Evolutionary conservation across 2,329 filamentous ascomycete genomes (phyloP).

Genomic region (Penicillium sp.): DNA sequence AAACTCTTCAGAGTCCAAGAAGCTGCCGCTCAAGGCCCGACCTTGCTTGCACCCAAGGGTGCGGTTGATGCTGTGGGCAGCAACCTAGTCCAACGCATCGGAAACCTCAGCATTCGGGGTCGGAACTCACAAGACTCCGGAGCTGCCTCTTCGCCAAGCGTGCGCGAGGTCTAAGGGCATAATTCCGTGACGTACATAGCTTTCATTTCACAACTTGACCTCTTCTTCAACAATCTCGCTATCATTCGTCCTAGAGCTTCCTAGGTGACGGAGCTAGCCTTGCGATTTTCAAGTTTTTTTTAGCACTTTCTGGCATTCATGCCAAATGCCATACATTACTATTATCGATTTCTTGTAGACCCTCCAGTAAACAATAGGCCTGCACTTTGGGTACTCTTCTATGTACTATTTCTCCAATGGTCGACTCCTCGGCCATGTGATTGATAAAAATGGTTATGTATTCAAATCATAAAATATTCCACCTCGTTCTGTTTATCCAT

Average conservation of each 20-base stretch:
- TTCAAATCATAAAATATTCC: background rate
- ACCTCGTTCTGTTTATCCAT: background rate
- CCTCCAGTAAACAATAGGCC: background rate
- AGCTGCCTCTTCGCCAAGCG: constrained; percentile 31
- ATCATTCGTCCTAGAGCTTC: background rate
- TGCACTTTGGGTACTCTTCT: background rate
- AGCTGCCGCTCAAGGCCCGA: constrained; percentile 74
- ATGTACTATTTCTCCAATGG: background rate
- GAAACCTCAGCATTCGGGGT: constrained; percentile 66
- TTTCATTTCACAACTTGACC: constrained; percentile 8
- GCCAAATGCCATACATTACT: background rate
- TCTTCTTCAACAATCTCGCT: background rate
- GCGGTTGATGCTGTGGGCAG: constrained; percentile 92
- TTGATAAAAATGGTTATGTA: background rate
- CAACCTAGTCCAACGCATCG: constrained; percentile 82
- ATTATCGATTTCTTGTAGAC: background rate
- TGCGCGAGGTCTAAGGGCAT: constrained; percentile 36
- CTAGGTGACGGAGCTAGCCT: background rate
- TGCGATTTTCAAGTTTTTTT: background rate
- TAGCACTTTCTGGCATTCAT: constrained; percentile 1
- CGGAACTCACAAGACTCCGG: constrained; percentile 31
- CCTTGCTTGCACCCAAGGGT: constrained; percentile 77
- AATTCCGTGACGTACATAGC: constrained; percentile 15
- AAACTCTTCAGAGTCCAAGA: constrained; percentile 88
- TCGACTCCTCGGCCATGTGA: background rate